phyloP scores from a whole-genome alignment of 345 rosid genomes.

The Cardamine occulta region DNA sequence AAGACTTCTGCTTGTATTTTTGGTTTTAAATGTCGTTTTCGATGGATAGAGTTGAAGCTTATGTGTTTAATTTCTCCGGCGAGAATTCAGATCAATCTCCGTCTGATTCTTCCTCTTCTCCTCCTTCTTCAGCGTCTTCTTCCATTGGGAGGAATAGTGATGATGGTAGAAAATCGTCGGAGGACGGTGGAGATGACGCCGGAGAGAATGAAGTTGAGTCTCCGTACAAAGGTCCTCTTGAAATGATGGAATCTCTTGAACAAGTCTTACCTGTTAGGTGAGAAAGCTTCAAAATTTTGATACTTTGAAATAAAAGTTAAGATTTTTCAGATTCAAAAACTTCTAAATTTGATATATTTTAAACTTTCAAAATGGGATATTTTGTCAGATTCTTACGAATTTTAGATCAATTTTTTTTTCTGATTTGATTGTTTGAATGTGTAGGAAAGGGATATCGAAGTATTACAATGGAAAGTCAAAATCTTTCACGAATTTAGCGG shows the following conservation, averaged over 20 bases:
- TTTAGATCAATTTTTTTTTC: background rate
- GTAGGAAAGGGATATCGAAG: constrained; percentile 83
- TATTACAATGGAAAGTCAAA: constrained; percentile 85
- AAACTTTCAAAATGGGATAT: background rate
- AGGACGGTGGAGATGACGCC: constrained; percentile 47
- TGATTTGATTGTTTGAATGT: constrained; percentile 2
- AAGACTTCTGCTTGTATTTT: background rate
- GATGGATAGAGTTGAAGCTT: constrained; percentile 43
- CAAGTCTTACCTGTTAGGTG: constrained; percentile 71
- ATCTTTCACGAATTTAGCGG: constrained; percentile 67
- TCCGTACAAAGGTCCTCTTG: constrained; percentile 54
- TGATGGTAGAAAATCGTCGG: constrained; percentile 35
- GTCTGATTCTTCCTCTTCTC: constrained; percentile 30
- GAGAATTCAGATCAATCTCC: constrained; percentile 29
- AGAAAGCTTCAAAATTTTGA: background rate
- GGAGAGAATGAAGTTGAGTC: constrained; percentile 67
- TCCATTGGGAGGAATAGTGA: constrained; percentile 72
- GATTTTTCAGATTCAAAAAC: background rate
- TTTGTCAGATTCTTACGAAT: background rate
- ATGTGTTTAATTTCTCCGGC: constrained; percentile 36
- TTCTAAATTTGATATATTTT: background rate
- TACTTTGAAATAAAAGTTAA: background rate
- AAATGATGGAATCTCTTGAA: constrained; percentile 64
- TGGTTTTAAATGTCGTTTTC: constrained; percentile 39
- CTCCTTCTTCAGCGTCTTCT: constrained; percentile 51